Conservation (phyloP, 1,139 yeast species). For the Zhuliangozyma blackwelliae region DNA sequence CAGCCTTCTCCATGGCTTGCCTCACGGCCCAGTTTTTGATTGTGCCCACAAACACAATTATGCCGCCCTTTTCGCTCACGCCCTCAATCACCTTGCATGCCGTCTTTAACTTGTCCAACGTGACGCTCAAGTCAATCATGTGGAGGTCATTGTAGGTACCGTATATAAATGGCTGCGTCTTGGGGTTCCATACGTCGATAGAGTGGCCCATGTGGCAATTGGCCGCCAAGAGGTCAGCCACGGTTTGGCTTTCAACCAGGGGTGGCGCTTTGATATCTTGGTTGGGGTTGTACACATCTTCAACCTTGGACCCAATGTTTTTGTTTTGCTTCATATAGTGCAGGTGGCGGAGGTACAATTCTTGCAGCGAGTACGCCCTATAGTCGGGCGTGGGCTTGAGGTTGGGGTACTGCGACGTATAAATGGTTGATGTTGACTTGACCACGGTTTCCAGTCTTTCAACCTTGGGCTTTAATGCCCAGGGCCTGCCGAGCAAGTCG, state of each 20-base stretch:
- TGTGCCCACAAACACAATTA: conserved; percentile 81
- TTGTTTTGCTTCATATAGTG: conserved; percentile 46
- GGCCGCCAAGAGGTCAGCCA: conserved; percentile 75
- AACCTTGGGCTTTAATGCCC: conserved; percentile 17
- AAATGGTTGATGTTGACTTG: conserved; percentile 27
- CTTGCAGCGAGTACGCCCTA: conserved; percentile 63
- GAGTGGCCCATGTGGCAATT: conserved; percentile 96
- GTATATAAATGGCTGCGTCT: conserved; percentile 80
- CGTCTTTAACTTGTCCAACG: conserved; percentile 67
- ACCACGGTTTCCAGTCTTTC: not conserved
- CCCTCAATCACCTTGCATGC: conserved; percentile 80
- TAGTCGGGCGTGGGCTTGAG: conserved; percentile 43
- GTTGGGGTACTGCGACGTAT: conserved; percentile 32
- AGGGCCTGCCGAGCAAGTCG: conserved; percentile 33
- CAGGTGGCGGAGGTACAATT: conserved; percentile 68
- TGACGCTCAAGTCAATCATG: conserved; percentile 83
- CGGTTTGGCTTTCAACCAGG: conserved; percentile 51
- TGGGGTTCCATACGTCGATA: conserved; percentile 72
- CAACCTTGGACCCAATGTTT: conserved; percentile 61
- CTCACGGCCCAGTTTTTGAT: conserved; percentile 64
- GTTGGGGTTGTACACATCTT: conserved; percentile 66
- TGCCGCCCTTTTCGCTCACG: conserved; percentile 79
- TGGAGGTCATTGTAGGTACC: conserved; percentile 89
- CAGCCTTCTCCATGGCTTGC: conserved; percentile 74
- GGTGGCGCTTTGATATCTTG: conserved; percentile 60